phyloP scores from a whole-genome alignment of 2,329 filamentous ascomycete genomes.

The Phialophora macrospora region DNA sequence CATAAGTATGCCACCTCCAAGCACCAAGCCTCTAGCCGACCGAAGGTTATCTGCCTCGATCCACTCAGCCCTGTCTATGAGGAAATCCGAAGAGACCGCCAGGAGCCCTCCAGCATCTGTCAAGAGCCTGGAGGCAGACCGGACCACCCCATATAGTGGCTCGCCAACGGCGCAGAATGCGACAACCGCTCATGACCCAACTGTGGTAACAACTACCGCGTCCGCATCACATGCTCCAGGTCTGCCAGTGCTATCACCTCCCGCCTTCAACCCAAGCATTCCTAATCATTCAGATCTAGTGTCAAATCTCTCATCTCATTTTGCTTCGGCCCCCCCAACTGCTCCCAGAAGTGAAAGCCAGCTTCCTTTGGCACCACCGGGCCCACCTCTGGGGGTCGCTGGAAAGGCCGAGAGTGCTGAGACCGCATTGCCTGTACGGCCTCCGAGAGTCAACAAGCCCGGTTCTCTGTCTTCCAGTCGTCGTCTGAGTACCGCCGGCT shows the following conservation, averaged over 20 bases:
- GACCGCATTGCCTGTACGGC: conserved; percentile 31
- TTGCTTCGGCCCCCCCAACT: conserved; percentile 15
- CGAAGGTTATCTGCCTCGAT: conserved; percentile 36
- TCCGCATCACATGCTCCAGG: conserved; percentile 32
- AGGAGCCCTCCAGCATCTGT: conserved; percentile 37
- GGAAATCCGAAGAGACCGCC: conserved; percentile 31
- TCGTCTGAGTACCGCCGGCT: conserved; percentile 38
- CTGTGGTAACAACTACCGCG: conserved; percentile 36
- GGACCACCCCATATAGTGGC: conserved; percentile 41
- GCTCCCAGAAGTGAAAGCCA: conserved; percentile 23
- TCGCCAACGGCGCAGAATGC: conserved; percentile 29
- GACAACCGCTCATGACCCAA: conserved; percentile 38
- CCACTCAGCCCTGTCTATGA: conserved; percentile 24
- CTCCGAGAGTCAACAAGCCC: conserved; percentile 30
- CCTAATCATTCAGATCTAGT: conserved; percentile 34
- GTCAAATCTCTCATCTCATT: conserved; percentile 27
- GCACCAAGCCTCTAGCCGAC: conserved; percentile 42
- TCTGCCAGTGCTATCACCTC: conserved; percentile 38
- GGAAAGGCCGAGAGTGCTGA: conserved; percentile 26
- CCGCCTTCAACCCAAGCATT: conserved; percentile 29
- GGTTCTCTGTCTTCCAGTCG: conserved; percentile 37
- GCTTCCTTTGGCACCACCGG: conserved; percentile 13
- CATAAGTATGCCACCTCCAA: conserved; percentile 67
- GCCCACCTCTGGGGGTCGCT: conserved; percentile 22
- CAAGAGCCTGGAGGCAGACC: conserved; percentile 45